Base-by-base conservation (phyloP, 495 filamentous ascomycete species). In the Hypoxylon crocopeplum region DNA sequence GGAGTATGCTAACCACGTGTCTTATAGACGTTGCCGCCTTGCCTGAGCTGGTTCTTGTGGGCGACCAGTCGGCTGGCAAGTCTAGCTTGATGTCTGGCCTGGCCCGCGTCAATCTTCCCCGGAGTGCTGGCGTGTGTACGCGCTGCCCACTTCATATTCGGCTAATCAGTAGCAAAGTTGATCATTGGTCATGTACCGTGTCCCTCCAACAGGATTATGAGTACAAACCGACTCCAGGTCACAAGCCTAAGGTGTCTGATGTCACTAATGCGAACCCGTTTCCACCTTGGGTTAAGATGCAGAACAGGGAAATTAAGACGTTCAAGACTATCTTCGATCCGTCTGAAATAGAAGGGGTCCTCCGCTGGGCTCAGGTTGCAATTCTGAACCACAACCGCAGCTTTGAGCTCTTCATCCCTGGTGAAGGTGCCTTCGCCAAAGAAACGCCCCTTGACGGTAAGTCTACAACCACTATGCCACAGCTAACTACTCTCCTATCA, bases 31-130 rank as follows among this genome's bases (percentile, higher is more conserved):
- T 85, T 0, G 84, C 87, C 0, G 79, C 79, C 2, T 72, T 94
- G 0, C 90, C 91, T 0, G 90, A 90, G 57, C 81, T 94, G 12
- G 88, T 89, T 10, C 82, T 92, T 0, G 84, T 93, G 1, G 91
- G 91, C 0, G 90, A 94, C 49, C 91, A 95, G 56, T 86, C 82
- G 2, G 84, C 90, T 0, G 91, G 91, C 0, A 96, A 96, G 59
- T 87, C 83, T 2, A 91, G 87, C 2, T 71, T 95, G 0, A 91
- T 96, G 69, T 89, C 91, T 22, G 88, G 86, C 0, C 85, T 94
- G 27, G 86, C 87, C 1, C 88, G 86, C n/a, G 87, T 95, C 41
- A 85, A 84, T 44, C 81, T 93, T 0, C 91, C 91, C 0, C 77
- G 88, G 2, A 81, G 78, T 51, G 77, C 79, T 0, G 88, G 85